These are phyloP conservation scores for Cochlearia excelsa DNA, from an alignment of 345 rosid genomes.

Conservation along the genomic window DNA sequence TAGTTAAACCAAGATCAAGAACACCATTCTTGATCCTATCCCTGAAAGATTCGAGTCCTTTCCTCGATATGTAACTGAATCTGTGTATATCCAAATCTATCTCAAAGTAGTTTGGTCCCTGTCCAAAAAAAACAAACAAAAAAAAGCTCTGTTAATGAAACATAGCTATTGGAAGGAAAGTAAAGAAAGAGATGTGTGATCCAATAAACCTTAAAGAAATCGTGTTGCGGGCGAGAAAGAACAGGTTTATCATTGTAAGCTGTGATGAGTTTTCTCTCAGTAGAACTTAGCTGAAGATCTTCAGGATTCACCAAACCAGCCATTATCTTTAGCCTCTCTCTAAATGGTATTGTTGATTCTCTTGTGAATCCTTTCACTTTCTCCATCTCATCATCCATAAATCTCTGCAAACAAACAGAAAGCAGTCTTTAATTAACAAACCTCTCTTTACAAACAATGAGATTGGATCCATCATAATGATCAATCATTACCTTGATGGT, in stretches of 20 bases:
- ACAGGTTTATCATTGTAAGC: constrained; percentile 76
- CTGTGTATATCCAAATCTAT: constrained; percentile 80
- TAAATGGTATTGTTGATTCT: constrained; percentile 56
- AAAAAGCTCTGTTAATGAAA: constrained; percentile 2
- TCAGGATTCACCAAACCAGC: constrained; percentile 71
- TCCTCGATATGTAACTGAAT: constrained; percentile 83
- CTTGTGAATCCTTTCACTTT: constrained; percentile 63
- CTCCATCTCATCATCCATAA: constrained; percentile 68
- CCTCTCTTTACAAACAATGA: constrained; percentile 9
- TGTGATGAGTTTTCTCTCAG: constrained; percentile 69
- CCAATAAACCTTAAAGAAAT: constrained; percentile 54
- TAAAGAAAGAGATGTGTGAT: neutral
- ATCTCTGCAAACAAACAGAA: constrained; percentile 44
- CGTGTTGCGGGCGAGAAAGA: constrained; percentile 84
- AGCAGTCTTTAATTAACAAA: neutral
- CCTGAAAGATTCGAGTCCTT: constrained; percentile 83
- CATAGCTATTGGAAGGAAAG: neutral
- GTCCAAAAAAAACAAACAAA: constrained; percentile 17
- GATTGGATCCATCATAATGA: constrained; percentile 4
- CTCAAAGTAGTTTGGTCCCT: constrained; percentile 83
- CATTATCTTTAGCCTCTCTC: constrained; percentile 80
- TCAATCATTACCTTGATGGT: constrained; percentile 52
- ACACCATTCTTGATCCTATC: constrained; percentile 57
- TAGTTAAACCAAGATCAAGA: constrained; percentile 69
- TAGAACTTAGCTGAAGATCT: constrained; percentile 59